These are phyloP conservation scores for Sedum album DNA, from an alignment of 164 flowering plant genomes.

Conservation along the genomic window DNA sequence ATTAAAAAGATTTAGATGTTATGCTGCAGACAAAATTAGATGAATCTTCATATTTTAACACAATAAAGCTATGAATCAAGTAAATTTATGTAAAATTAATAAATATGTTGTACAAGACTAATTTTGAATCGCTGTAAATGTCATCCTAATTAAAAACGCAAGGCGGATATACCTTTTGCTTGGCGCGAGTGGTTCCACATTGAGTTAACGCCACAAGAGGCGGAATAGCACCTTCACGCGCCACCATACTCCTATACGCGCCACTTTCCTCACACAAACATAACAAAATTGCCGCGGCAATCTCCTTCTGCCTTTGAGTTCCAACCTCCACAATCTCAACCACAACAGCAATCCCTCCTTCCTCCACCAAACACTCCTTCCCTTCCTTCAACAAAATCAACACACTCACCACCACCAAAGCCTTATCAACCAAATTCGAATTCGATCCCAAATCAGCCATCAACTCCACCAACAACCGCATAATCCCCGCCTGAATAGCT, in stretches of 20 bases:
- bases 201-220: conserved; percentile 76
- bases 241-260: conserved; percentile 55
- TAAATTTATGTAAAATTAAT: too few relatives aligned
- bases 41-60: too few relatives aligned
- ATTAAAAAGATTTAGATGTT: too few relatives aligned
- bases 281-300: conserved; percentile 48
- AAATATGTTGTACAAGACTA: too few relatives aligned
- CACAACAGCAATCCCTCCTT: conserved; percentile 83
- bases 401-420: background rate
- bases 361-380: conserved; percentile 49
- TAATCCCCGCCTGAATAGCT: conserved; percentile 60
- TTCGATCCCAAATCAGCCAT: conserved; percentile 77
- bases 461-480: conserved; percentile 67
- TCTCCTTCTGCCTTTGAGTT: conserved; percentile 70
- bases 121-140: too few relatives aligned
- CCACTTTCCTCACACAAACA: conserved; percentile 61
- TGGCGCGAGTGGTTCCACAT: conserved; percentile 61
- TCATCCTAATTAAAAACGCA: background rate
- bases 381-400: conserved; percentile 39
- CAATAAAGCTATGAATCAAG: too few relatives aligned
- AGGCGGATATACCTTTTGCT: conserved; percentile 49
- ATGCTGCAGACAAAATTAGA: too few relatives aligned
- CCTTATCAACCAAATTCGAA: conserved; percentile 55
- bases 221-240: conserved; percentile 88
- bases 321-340: conserved; percentile 87